phyloP scores from a whole-genome alignment of 345 rosid species.

The Toxicodendron radicans region DNA sequence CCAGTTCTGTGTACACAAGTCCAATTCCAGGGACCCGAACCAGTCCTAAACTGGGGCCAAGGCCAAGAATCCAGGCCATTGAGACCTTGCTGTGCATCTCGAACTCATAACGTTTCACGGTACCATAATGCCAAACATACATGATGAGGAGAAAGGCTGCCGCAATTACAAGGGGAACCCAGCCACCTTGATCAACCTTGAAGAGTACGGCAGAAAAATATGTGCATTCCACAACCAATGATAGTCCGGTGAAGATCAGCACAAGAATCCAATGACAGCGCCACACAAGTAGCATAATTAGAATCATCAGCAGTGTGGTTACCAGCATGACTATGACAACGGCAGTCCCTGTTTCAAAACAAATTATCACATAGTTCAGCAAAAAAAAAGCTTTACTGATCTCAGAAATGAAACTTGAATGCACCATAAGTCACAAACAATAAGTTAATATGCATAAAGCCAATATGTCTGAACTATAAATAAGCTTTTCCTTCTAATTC shows the following conservation, averaged over 20 bases:
- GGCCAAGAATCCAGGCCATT: slow-evolving; percentile 84
- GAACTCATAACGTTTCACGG: slow-evolving; percentile 71
- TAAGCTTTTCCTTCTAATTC: not conserved
- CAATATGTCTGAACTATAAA: not conserved
- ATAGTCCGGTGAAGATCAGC: slow-evolving; percentile 52
- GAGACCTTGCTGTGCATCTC: slow-evolving; percentile 77
- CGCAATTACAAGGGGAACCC: slow-evolving; percentile 80
- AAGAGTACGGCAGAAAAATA: slow-evolving; percentile 69
- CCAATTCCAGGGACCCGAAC: slow-evolving; percentile 87
- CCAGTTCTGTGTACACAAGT: slow-evolving; percentile 77
- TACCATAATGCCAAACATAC: slow-evolving; percentile 76
- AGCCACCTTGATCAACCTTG: slow-evolving; percentile 75
- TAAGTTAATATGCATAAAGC: too few species aligned
- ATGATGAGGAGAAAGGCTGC: slow-evolving; percentile 63
- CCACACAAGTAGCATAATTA: slow-evolving; percentile 81
- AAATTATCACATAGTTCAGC: not conserved
- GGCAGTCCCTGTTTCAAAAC: slow-evolving; percentile 58
- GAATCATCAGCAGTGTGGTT: slow-evolving; percentile 68
- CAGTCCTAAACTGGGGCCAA: slow-evolving; percentile 89
- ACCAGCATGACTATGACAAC: slow-evolving; percentile 72
- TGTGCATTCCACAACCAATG: slow-evolving; percentile 54
- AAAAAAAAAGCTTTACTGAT: not conserved
- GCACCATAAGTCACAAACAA: not conserved
- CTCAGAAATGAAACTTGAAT: not conserved
- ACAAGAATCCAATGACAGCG: slow-evolving; percentile 75